phyloP scores from a whole-genome alignment of 495 filamentous ascomycete genomes.

The Alectoria sarmentosa region DNA sequence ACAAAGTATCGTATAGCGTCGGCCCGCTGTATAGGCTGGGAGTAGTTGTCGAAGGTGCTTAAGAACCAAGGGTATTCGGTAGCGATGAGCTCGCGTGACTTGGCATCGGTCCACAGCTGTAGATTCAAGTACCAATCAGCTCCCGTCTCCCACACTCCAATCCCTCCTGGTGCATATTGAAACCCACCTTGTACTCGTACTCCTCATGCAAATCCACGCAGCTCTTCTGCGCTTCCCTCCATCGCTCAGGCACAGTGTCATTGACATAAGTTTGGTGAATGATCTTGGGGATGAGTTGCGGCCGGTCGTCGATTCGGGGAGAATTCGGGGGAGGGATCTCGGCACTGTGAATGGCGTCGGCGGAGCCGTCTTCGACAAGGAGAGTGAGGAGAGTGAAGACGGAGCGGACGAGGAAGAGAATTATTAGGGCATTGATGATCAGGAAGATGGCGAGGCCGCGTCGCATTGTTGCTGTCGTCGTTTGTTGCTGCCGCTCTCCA shows the following conservation, averaged over 20 bases:
- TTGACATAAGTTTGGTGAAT: constrained; percentile 87
- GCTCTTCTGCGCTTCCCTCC: constrained; percentile 63
- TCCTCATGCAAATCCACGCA: constrained; percentile 70
- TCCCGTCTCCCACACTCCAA: constrained; percentile 17
- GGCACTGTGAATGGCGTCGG: constrained; percentile 55
- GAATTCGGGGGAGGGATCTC: constrained; percentile 61
- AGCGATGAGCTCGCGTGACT: constrained; percentile 67
- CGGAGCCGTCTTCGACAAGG: constrained; percentile 59
- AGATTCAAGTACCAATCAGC: constrained; percentile 41
- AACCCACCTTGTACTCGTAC: constrained; percentile 72
- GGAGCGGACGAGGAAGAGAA: constrained; percentile 52
- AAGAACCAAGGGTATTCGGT: constrained; percentile 82
- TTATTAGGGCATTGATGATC: constrained; percentile 50
- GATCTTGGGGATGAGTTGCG: constrained; percentile 76
- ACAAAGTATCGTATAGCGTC: constrained; percentile 86
- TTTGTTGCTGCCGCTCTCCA: background rate
- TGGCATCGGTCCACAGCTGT: constrained; percentile 87
- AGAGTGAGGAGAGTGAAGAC: constrained; percentile 58
- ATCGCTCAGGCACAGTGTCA: constrained; percentile 64
- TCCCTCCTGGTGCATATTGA: background rate
- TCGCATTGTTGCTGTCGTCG: constrained; percentile 41
- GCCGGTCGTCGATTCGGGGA: constrained; percentile 48
- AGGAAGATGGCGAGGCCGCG: constrained; percentile 58
- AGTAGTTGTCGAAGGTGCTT: constrained; percentile 73
- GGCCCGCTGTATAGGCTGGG: constrained; percentile 75